These are phyloP conservation scores for Pythium rhizo-oryzae DNA, from an alignment of 352 stramenopile genomes.

Conservation along the genomic window DNA sequence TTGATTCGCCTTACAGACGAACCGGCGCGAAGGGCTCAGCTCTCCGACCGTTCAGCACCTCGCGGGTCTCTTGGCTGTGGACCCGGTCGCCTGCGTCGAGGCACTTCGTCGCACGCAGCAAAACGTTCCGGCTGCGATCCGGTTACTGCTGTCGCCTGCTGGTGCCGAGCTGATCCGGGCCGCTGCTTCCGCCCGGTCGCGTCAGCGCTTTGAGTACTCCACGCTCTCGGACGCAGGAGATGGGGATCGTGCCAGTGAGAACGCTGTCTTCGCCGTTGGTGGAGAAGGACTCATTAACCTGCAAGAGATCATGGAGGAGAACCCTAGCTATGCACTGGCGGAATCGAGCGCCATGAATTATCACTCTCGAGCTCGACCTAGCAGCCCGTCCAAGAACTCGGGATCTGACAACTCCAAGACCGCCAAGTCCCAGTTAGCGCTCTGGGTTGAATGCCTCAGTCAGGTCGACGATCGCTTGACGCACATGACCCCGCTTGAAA, in stretches of 20 bases:
- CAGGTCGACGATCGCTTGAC: conserved; percentile 61
- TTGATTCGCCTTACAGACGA: not conserved
- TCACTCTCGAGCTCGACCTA: conserved; percentile 32
- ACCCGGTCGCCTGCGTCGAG: conserved; percentile 56
- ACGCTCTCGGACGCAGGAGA: not conserved
- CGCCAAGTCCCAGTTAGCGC: conserved; percentile 39
- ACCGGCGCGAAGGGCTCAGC: conserved; percentile 22
- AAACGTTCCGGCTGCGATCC: conserved; percentile 53
- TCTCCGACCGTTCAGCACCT: conserved; percentile 53
- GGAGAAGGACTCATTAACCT: conserved; percentile 44
- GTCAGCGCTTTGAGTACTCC: not conserved
- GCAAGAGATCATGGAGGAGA: conserved; percentile 80
- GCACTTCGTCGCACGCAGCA: conserved; percentile 55
- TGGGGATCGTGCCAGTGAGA: not conserved
- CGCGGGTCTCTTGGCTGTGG: conserved; percentile 48
- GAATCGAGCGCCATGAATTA: conserved; percentile 54
- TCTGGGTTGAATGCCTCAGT: conserved; percentile 77
- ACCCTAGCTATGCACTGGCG: conserved; percentile 70
- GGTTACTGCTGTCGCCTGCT: conserved; percentile 54
- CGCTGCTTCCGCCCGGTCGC: not conserved
- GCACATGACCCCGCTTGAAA: conserved; percentile 62
- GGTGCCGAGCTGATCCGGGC: conserved; percentile 34
- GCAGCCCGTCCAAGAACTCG: conserved; percentile 54
- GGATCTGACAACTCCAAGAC: conserved; percentile 30
- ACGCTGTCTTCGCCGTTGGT: not conserved